A percentile compares a stretch with the other conserved stretches of the same genome.
Conservation (phyloP, 805 yeast genomes). For the Metschnikowia lachancei region DNA sequence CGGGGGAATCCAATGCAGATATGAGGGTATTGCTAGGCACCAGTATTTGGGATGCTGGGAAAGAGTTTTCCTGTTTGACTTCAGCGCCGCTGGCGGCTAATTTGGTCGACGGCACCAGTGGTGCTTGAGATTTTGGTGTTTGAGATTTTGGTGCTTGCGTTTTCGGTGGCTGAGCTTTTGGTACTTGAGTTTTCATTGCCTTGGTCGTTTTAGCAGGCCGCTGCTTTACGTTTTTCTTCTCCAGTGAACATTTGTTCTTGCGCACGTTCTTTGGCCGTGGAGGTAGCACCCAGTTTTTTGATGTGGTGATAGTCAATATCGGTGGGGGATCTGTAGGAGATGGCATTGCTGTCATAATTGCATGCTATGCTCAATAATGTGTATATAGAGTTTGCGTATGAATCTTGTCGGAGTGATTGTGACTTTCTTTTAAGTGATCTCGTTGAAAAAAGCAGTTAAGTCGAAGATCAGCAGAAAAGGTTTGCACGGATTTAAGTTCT, state of each 20-base stretch:
- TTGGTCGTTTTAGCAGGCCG: conserved; percentile 23
- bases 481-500: no score
- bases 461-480: no score
- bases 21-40: background rate
- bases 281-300: conserved; percentile 23
- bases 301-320: conserved; percentile 21
- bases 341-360: conserved; percentile 13
- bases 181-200: background rate
- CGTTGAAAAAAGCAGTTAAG: no score
- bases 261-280: conserved; percentile 23
- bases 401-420: no score
- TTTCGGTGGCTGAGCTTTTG: conserved; percentile 16
- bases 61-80: background rate
- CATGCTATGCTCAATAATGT: conserved; percentile 12
- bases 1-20: conserved; percentile 9
- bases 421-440: background rate
- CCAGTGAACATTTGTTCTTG: conserved; percentile 14
- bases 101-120: background rate
- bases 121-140: no score
- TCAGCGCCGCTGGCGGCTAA: background rate
- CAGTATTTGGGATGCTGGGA: background rate
- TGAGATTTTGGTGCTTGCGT: conserved; percentile 15
- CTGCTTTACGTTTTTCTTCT: conserved; percentile 13
- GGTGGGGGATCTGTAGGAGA: conserved; percentile 15
- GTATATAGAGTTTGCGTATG: no score